Percentiles rank a stretch among this genome's conserved stretches.
Evolutionary conservation across 805 yeast species (phyloP).

Genomic region (Candida parachauliodes): DNA sequence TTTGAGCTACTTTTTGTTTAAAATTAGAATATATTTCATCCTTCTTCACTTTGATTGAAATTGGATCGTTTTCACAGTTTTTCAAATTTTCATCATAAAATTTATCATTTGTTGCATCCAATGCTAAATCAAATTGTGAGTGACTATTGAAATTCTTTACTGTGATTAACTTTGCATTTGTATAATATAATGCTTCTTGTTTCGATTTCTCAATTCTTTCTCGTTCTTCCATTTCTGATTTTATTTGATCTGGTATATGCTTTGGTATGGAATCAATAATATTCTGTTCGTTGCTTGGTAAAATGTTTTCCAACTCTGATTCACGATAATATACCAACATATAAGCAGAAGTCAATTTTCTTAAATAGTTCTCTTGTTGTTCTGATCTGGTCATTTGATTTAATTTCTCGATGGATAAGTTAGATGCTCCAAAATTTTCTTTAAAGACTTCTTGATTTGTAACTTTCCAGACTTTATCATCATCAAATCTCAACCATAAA

Average conservation of each 20-base stretch:
- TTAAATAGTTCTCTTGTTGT: conserved; percentile 57
- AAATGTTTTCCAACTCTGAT: conserved; percentile 49
- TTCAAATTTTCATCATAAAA: conserved; percentile 47
- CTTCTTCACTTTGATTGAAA: conserved; percentile 50
- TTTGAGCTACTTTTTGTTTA: conserved; percentile 45
- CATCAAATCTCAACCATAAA: conserved; percentile 89
- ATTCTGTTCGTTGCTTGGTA: conserved; percentile 56
- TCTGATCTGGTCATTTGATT: conserved; percentile 53
- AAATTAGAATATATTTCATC: conserved; percentile 51
- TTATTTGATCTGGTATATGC: conserved; percentile 64
- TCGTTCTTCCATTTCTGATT: conserved; percentile 57
- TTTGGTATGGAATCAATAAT: conserved; percentile 43
- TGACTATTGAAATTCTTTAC: conserved; percentile 51
- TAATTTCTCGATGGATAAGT: conserved; percentile 45
- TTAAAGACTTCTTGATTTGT: conserved; percentile 83
- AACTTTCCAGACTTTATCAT: conserved; percentile 88
- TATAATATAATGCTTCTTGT: conserved; percentile 54
- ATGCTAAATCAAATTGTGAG: conserved; percentile 74
- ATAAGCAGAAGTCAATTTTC: conserved; percentile 91
- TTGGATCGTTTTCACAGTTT: conserved; percentile 38
- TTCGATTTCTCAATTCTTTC: conserved; percentile 54
- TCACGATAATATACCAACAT: conserved; percentile 92
- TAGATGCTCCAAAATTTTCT: conserved; percentile 85
- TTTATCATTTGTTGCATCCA: conserved; percentile 48
- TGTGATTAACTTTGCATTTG: conserved; percentile 54